Conservation (phyloP, 805 yeast genomes). For the Debaryomyces tyrocola region DNA sequence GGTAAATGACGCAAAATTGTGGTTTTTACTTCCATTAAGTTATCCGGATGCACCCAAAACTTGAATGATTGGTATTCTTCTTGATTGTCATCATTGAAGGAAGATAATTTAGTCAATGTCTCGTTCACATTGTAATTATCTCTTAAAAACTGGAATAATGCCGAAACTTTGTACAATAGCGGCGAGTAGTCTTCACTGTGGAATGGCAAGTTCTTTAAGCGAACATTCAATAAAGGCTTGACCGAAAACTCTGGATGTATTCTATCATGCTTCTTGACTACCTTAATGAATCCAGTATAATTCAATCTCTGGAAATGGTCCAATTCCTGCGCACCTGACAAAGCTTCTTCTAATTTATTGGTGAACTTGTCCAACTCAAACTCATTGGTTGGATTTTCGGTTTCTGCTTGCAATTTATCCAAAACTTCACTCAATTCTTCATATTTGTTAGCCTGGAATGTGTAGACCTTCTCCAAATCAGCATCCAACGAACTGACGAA, state of each 20-base stretch:
- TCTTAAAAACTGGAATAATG: conserved; percentile 77
- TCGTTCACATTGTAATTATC: conserved; percentile 61
- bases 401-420: conserved; percentile 59
- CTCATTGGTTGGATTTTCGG: conserved; percentile 37
- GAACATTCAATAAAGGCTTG: conserved; percentile 81
- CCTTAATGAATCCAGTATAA: conserved; percentile 91
- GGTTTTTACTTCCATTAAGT: conserved; percentile 94
- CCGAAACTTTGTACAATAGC: conserved; percentile 75
- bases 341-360: conserved; percentile 65
- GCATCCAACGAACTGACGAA: conserved; percentile 68
- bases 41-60: conserved; percentile 96
- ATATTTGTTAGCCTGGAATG: conserved; percentile 69
- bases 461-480: conserved; percentile 74
- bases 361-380: conserved; percentile 67
- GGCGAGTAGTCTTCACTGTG: conserved; percentile 96
- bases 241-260: conserved; percentile 87
- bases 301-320: conserved; percentile 89
- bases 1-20: conserved; percentile 91
- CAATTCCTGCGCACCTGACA: conserved; percentile 77
- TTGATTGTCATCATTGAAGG: conserved; percentile 40
- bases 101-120: conserved; percentile 49
- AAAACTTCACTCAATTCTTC: conserved; percentile 66
- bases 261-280: conserved; percentile 95
- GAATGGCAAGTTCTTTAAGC: conserved; percentile 85
- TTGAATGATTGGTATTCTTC: conserved; percentile 65